A percentile compares a stretch with the other conserved stretches of the same genome.
These are phyloP conservation scores for Microbotryum saponariae DNA, from an alignment of 1,284 basidiomycete genomes.

Conservation along the genomic window DNA sequence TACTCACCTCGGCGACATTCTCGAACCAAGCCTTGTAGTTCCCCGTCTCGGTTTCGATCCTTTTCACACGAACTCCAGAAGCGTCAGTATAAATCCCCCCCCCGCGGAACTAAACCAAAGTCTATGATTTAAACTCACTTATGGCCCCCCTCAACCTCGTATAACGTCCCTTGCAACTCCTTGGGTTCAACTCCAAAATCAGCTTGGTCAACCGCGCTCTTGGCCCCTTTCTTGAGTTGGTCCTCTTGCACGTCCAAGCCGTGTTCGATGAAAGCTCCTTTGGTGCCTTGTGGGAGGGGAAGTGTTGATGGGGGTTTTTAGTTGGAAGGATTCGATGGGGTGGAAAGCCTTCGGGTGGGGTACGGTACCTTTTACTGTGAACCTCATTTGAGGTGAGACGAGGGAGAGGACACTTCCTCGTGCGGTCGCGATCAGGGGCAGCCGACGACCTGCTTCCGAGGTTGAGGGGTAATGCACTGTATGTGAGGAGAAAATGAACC, in stretches of 20 bases:
- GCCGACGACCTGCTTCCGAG: conserved; percentile 40
- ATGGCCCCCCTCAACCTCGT: conserved; percentile 6
- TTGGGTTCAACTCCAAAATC: conserved; percentile 56
- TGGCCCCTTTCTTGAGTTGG: conserved; percentile 37
- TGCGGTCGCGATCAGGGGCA: conserved; percentile 60
- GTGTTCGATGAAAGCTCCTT: conserved; percentile 64
- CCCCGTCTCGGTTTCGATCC: conserved; percentile 8
- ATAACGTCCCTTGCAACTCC: conserved; percentile 25
- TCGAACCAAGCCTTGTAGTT: conserved; percentile 24
- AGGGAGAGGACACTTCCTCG: conserved; percentile 63
- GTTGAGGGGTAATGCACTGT: conserved; percentile 48
- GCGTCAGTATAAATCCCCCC: not conserved
- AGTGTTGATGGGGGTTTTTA: not conserved
- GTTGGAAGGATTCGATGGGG: not conserved
- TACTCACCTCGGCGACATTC: conserved; percentile 30
- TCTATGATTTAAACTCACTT: not conserved
- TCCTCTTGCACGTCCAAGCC: conserved; percentile 73
- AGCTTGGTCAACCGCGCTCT: conserved; percentile 42
- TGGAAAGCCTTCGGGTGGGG: not conserved
- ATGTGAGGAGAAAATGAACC: no score
- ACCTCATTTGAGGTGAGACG: conserved; percentile 57
- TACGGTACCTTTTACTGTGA: conserved; percentile 50
- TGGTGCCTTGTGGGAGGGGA: conserved; percentile 46
- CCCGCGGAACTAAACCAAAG: not conserved
- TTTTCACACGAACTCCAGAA: not conserved